Percentiles rank a stretch among this genome's conserved stretches.
These are phyloP conservation scores for Mrakia blollopis DNA, from an alignment of 768 basidiomycete genomes.

Conservation along the genomic window DNA sequence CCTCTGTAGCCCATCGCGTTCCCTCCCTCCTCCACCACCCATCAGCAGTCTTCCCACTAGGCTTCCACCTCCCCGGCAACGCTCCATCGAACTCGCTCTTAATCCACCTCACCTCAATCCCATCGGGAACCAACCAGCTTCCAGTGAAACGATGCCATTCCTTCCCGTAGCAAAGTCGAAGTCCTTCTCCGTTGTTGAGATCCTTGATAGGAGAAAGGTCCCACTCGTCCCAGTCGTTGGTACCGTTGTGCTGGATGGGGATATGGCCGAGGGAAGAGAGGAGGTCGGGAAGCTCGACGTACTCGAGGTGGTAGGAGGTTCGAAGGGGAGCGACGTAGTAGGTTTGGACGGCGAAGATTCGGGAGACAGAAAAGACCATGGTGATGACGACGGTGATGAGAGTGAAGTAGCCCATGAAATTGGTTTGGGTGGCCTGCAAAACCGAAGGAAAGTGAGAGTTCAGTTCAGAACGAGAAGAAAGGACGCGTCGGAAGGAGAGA, in stretches of 20 bases:
- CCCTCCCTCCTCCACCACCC: slow-evolving; percentile 59
- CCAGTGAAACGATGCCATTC: slow-evolving; percentile 96
- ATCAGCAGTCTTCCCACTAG: slow-evolving; percentile 44
- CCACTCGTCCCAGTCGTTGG: slow-evolving; percentile 46
- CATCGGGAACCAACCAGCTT: slow-evolving; percentile 79
- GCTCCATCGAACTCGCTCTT: slow-evolving; percentile 87
- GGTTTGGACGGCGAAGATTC: slow-evolving; percentile 72
- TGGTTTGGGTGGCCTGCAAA: slow-evolving; percentile 66
- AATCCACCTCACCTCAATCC: slow-evolving; percentile 76
- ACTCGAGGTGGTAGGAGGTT: slow-evolving; percentile 65
- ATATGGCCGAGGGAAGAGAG: slow-evolving; percentile 66
- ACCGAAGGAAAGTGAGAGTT: neutral
- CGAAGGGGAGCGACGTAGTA: slow-evolving; percentile 90
- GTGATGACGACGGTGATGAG: slow-evolving; percentile 62
- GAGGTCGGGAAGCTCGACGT: slow-evolving; percentile 70
- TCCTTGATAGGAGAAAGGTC: slow-evolving; percentile 55
- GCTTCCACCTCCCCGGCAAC: slow-evolving; percentile 74
- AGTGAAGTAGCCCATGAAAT: slow-evolving; percentile 71
- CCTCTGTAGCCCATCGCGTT: slow-evolving; percentile 57
- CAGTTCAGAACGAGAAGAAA: neutral
- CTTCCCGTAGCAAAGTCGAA: slow-evolving; percentile 80
- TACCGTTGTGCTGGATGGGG: slow-evolving; percentile 47
- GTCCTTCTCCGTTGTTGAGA: slow-evolving; percentile 49
- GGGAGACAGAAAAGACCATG: slow-evolving; percentile 66
- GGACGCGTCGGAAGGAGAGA: neutral